Evolutionary conservation across 1,139 yeast genomes (phyloP), one percentile per base, ranked within the genome.

Genomic region (Scheffersomyces segobiensis): DNA sequence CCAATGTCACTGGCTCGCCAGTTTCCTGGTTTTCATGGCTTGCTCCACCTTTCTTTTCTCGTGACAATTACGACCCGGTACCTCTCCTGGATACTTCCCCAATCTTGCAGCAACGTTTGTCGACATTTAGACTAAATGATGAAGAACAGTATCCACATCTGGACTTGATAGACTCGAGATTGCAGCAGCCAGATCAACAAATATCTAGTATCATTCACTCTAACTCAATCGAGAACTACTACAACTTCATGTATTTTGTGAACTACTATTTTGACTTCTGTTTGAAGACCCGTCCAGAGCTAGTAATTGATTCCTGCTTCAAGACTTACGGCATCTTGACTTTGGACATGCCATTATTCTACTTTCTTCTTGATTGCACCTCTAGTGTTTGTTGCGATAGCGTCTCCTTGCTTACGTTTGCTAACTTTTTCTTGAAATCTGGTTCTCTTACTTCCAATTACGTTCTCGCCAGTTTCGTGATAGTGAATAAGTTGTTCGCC

Each of bases 1-100:
- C 42, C 42, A 12, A 32, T 32, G 7, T 10, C 14, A 12, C 17
- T 32, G 17, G 42, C 3, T 32, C 42, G 7, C 42, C 42, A 32
- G 17, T 32, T 32, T 32, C 42, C 17, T 32, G 70, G 69, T 67
- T 69, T 55, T 60, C 66, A 3, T 71, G 74, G 74, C 57, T 71
- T 22, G 50, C 63, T n/a, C 73, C 74, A n/a, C 67, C 68, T 47
- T 62, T 67, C 42, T 59, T 67, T 50, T 68, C 71, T 32, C 17
- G 17, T 32, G 42, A 32, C 49, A 56, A 59, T 55, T 56, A 59
- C 39, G 54, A 12, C 12, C 42, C 42, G 3, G 42, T 10, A 14
- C 42, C 8, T 10, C 42, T 32, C 17, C 42, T 12, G 42, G 42
- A 32, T 12, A 10, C 42, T 32, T 14, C 14, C 42, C 42, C 42